Base-by-base conservation (phyloP, 495 filamentous ascomycete species). In the Chaetomium cochliodes region DNA sequence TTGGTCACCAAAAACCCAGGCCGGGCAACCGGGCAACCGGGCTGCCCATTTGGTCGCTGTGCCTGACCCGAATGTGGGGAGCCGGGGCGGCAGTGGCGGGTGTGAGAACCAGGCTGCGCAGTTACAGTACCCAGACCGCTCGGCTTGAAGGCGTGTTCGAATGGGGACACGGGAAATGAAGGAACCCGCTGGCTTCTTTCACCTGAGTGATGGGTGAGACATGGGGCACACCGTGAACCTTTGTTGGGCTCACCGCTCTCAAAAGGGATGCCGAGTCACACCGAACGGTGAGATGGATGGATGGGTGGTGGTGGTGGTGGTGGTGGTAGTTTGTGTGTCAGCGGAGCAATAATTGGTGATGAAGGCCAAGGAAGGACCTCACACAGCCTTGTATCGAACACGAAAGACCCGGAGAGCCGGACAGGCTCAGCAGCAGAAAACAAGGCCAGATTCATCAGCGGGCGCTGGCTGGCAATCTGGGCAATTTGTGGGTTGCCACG, bases 401-500 rank as follows among this genome's bases (percentile, higher is more conserved):
- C 46, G 46, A 23, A 41, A 11, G 18, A 20, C 3, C n/a, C 13
- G 26, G 30, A 11, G 18, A 12, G 16, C n/a, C 13, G 26, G 30
- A 13, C 16, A 39, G 0, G 9, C 52, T 8, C 16, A 42, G 13
- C 13, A 20, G 18, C 0, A 30, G 3, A 23, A 47, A 60, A 50
- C 42, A 60, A 59, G 41, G 55, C 56, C 26, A 5, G 18, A 47
- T 33, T 26, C 33, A 20, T 62, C 59, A 52, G 49, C 47, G 26
- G 22, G 5, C n/a, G 30, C 49, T 39, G 12, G 33, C n/a, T 33
- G 2, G 58, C 58, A 60, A 60, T 60, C 26, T 62, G 46, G 2
- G 58, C 58, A 60, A 60, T 60, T 41, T 62, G 46, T 13, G n/a
- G 25, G 9, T 42, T 62, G 59, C 49, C 47, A 42, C 59, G 49